Evolutionary conservation across 495 filamentous ascomycete genomes (phyloP), one percentile per base, ranked within the genome.

Genomic region (Neurospora sublineolata): DNA sequence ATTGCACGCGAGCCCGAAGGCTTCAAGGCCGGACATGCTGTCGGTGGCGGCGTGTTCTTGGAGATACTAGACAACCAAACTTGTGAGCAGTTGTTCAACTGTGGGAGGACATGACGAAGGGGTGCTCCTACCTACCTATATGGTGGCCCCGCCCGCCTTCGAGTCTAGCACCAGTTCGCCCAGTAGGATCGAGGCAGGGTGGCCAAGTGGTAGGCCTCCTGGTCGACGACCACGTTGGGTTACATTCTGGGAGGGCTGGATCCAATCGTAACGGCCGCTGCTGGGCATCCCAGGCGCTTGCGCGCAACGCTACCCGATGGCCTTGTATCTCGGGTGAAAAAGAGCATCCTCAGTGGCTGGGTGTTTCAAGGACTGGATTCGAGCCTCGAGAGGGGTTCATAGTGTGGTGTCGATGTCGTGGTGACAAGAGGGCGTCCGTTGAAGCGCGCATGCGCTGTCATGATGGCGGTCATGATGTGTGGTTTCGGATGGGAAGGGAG

Each of bases 1-100:
- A 73, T 76, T 76, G 75, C 76, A 77, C 37, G 76, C 78, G 37
- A 81, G 69, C n/a, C 73, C 71, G 37, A 81, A 69, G 41, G 75
- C 77, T 16, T 74, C 73, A 6, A 80, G 52, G 3, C 79, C 70
- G 72, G 80, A 79, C 60, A 76, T 72, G 30, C 1, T 60, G 0
- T 30, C 46, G 23, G 23, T 30, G 12, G 23, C 46, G 23, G 46
- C 23, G 46, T 30, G 5, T 12, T 27, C 23, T 30, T 30, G 0
- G 11, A 52, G 44, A 52, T 14, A 1, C 20, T 52, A 7, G 5
- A 30, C 46, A 60, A 2, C 2, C 1, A 1, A 60, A 30, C 23
- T 8, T 30, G 23, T 60, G 23, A 60, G 46, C 5, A 14, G 12
- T 0, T 60, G 23, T 30, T 30, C 23, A 30, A 30, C 0, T 1